Evolutionary conservation across 1,284 basidiomycete genomes (phyloP).

Genomic region (Takashimella tepidaria): DNA sequence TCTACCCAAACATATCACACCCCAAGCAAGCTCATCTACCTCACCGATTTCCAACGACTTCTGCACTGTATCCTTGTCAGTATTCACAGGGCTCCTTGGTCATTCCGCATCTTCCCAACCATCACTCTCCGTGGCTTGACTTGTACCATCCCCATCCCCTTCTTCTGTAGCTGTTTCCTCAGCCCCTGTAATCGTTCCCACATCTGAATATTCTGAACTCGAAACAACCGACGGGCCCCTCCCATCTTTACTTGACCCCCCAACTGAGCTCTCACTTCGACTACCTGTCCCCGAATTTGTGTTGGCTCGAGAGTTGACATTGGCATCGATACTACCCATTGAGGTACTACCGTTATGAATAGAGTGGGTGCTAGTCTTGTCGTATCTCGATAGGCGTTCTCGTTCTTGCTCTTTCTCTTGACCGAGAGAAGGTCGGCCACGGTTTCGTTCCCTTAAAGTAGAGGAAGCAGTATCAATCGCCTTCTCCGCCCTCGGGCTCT

Average conservation of each 20-base stretch:
- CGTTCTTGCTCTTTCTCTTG: background rate
- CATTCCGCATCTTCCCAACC: background rate
- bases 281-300: background rate
- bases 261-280: background rate
- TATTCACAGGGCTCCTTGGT: too few relatives aligned
- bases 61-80: too few relatives aligned
- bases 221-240: background rate
- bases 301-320: too few relatives aligned
- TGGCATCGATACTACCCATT: too few relatives aligned
- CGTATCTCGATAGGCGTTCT: too few relatives aligned
- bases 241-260: background rate
- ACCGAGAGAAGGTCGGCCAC: background rate
- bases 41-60: too few relatives aligned
- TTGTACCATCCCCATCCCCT: background rate
- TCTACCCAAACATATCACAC: too few relatives aligned
- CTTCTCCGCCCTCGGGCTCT: background rate
- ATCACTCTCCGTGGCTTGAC: background rate
- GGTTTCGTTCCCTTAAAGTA: background rate
- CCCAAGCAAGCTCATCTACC: too few relatives aligned
- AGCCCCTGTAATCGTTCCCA: background rate
- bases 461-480: background rate
- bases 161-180: background rate
- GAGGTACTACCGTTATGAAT: too few relatives aligned
- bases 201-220: background rate
- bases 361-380: too few relatives aligned